Percentiles rank a stretch among this genome's conserved stretches.
These are phyloP conservation scores for Beauveria pseudobassiana DNA, from an alignment of 2,329 filamentous ascomycete genomes.

Conservation along the genomic window DNA sequence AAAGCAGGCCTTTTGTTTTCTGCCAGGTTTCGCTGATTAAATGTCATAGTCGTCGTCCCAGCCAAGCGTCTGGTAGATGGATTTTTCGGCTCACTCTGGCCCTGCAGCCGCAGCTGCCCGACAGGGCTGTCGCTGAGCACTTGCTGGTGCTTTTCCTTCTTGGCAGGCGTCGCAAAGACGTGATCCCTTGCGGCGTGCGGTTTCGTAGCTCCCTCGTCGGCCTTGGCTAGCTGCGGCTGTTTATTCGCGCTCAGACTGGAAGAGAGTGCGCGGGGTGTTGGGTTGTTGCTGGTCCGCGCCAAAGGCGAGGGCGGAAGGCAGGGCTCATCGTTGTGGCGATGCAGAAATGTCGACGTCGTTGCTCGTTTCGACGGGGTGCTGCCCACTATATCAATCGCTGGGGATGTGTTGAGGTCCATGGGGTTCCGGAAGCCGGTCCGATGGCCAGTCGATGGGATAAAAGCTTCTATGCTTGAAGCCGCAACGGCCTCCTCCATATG, in stretches of 20 bases:
- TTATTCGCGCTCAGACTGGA: constrained; percentile 6
- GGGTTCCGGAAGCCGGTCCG: constrained; percentile 24
- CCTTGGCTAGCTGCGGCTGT: constrained; percentile 3
- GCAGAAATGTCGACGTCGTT: constrained; percentile 20
- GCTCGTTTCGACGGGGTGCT: constrained; percentile 13
- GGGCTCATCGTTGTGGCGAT: constrained; percentile 21
- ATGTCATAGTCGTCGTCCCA: constrained; percentile 52
- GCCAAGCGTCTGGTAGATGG: constrained; percentile 47
- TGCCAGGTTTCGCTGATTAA: constrained; percentile 25
- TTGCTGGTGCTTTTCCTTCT: constrained; percentile 21
- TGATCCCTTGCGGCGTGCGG: neutral
- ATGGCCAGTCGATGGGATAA: constrained; percentile 35
- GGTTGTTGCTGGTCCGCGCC: constrained; percentile 20
- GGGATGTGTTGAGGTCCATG: constrained; percentile 23
- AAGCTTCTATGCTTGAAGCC: constrained; percentile 30
- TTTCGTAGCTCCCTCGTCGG: constrained; percentile 11
- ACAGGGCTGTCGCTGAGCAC: constrained; percentile 13
- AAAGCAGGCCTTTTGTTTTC: neutral
- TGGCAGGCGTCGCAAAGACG: constrained; percentile 33
- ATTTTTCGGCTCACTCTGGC: constrained; percentile 23
- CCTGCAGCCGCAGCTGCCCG: constrained; percentile 12
- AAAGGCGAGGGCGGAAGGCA: constrained; percentile 30
- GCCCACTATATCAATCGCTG: constrained; percentile 13
- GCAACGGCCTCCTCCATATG: constrained; percentile 25
- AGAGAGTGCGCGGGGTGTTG: constrained; percentile 8